Conservation (phyloP, 1,284 basidiomycete genomes). For the Afroboletus lepidellus region DNA sequence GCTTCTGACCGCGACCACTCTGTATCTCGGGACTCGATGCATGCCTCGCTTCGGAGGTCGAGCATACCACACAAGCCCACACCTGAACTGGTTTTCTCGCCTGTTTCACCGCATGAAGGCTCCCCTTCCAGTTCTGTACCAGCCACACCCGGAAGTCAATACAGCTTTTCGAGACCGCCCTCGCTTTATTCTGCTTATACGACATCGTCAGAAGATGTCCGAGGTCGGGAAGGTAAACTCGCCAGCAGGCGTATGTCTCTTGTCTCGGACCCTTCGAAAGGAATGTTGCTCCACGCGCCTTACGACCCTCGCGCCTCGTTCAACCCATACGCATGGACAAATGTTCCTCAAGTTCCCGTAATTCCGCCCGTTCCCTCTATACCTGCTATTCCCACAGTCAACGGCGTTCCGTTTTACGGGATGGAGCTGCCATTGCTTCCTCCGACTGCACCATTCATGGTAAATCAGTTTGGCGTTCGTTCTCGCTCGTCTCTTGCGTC, state of each 20-base stretch:
- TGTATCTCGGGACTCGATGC: conserved; percentile 39
- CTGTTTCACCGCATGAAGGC: conserved; percentile 31
- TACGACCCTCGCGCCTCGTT: conserved; percentile 37
- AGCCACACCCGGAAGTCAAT: conserved; percentile 33
- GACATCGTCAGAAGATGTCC: conserved; percentile 58
- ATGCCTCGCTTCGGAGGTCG: conserved; percentile 26
- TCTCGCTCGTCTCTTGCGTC: conserved; percentile 21
- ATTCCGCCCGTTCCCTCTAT: conserved; percentile 31
- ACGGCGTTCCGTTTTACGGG: conserved; percentile 36
- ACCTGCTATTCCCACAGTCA: conserved; percentile 29
- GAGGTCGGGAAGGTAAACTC: conserved; percentile 38
- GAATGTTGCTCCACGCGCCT: conserved; percentile 34
- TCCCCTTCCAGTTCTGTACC: conserved; percentile 51
- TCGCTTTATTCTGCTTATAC: conserved; percentile 47
- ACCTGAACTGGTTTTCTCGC: conserved; percentile 40
- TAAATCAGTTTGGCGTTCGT: conserved; percentile 47
- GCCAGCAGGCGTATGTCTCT: conserved; percentile 46
- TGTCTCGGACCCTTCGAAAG: conserved; percentile 38
- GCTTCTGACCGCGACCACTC: conserved; percentile 44
- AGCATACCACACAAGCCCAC: conserved; percentile 43
- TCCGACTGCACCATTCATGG: conserved; percentile 74
- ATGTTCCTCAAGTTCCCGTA: conserved; percentile 26
- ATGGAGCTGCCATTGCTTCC: conserved; percentile 66
- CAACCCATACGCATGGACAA: conserved; percentile 37
- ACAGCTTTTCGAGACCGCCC: conserved; percentile 47